These are phyloP conservation scores for Lathyrus sativus DNA, from an alignment of 306 rosid species.

Conservation along the genomic window DNA sequence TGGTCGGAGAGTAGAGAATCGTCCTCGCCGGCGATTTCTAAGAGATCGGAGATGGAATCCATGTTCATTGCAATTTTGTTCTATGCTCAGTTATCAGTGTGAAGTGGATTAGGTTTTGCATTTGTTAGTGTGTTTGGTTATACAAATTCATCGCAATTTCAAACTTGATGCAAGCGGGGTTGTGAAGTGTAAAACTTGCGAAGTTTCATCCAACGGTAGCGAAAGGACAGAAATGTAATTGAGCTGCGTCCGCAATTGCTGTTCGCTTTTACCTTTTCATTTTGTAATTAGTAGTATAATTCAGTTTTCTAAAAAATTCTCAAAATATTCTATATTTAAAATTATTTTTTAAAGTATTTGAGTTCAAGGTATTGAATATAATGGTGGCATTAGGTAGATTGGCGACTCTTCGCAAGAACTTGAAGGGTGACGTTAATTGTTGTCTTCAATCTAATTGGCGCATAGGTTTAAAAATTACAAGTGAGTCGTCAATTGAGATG, in stretches of 20 bases:
- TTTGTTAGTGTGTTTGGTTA: conserved; percentile 9
- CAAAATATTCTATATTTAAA: too few species aligned
- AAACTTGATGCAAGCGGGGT: conserved; percentile 57
- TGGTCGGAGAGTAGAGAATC: background rate
- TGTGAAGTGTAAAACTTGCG: conserved; percentile 11
- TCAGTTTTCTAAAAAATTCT: too few species aligned
- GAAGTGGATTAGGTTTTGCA: conserved; percentile 30
- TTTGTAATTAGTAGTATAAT: background rate
- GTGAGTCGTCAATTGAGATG: too few species aligned
- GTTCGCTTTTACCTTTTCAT: background rate
- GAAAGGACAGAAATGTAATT: conserved; percentile 13
- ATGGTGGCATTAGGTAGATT: too few species aligned
- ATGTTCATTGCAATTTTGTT: conserved; percentile 31
- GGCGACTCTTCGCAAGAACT: too few species aligned
- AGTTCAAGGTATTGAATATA: too few species aligned
- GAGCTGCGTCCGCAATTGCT: background rate
- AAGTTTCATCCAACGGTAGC: conserved; percentile 33
- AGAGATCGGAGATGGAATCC: conserved; percentile 66
- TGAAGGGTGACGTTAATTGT: too few species aligned
- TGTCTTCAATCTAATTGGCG: too few species aligned
- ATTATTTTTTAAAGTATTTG: too few species aligned
- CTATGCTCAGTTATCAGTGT: background rate
- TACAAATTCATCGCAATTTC: conserved; percentile 37
- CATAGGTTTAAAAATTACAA: too few species aligned
- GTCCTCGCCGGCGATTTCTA: conserved; percentile 42